A percentile compares a stretch with the other conserved stretches of the same genome.
Evolutionary conservation across 768 basidiomycete species (phyloP).

Genomic region (Gelatoporia subvermispora): DNA sequence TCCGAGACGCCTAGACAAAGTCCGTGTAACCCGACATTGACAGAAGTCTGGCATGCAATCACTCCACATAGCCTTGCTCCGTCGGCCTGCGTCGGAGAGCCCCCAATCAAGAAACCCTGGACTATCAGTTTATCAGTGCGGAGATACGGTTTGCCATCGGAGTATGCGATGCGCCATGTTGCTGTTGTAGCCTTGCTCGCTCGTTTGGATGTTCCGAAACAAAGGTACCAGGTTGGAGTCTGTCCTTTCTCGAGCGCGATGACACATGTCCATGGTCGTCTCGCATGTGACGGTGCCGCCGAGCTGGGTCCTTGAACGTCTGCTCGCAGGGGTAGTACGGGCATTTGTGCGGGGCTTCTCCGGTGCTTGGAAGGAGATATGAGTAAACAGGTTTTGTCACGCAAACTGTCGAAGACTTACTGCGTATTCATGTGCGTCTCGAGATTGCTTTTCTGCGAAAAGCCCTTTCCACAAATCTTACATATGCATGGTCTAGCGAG

Average conservation of each 20-base stretch:
- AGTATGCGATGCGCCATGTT: too few species aligned
- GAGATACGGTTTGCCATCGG: too few species aligned
- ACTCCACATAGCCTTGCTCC: too few species aligned
- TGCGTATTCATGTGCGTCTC: conserved; percentile 54
- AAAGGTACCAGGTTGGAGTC: conserved; percentile 5
- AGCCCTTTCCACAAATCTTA: conserved; percentile 46
- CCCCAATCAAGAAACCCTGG: too few species aligned
- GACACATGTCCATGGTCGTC: conserved; percentile 48
- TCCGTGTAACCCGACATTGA: neutral
- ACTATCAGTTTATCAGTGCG: too few species aligned
- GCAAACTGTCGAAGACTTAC: conserved; percentile 28
- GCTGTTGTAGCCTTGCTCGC: too few species aligned
- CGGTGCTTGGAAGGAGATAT: conserved; percentile 38
- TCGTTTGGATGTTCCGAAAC: too few species aligned
- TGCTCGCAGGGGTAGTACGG: conserved; percentile 42
- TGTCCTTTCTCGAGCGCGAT: conserved; percentile 41
- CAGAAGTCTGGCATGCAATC: too few species aligned
- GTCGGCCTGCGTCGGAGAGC: too few species aligned
- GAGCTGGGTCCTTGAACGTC: conserved; percentile 60
- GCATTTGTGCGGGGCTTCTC: conserved; percentile 50
- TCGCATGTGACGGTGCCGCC: conserved; percentile 56
- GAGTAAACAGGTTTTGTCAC: conserved; percentile 19
- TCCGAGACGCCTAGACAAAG: neutral
- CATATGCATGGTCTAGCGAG: conserved; percentile 41
- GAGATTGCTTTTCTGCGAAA: conserved; percentile 54